Base-by-base conservation (phyloP, 2,329 filamentous ascomycete genomes). In the Ceratocystiopsis brevicomis region DNA sequence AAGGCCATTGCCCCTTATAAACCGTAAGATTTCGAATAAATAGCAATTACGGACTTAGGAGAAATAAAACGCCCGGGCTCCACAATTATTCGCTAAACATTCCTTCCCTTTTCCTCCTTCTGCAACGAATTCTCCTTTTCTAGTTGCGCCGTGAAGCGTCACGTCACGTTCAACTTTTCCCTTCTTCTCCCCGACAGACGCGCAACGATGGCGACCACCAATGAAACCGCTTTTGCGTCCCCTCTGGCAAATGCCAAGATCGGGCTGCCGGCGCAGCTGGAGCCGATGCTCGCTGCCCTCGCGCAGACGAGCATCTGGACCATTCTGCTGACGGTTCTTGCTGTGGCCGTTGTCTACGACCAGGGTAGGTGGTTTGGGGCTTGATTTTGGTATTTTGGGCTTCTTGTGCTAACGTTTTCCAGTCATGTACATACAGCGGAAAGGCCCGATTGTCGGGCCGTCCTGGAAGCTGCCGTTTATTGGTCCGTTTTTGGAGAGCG, bases 401-500 rank as follows among this genome's bases (percentile, higher is more conserved):
- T 37, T 30, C 13, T 3, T 35, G 13, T 21, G 14, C n/a, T 32
- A 17, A 30, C 37, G 41, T 9, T 11, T 9, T 38, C 19, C 15
- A 90, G 83, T 80, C 53, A 78, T 72, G 59, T 90, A 88, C 58
- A 67, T 84, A 51, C 67, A 69, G 55, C 73, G 75, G 53, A 88
- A 88, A 60, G 81, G 82, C 46, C 71, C 72, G 21, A 87, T 90
- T 54, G 74, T 71, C 42, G 83, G 83, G 36, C 82, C 83, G 25
- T 53, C 70, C 38, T 80, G 72, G 68, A 90, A 90, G 62, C 67
- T 79, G 46, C 83, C 83, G 37, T 88, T 90, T 56, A 86, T 96
- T 59, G 90, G 90, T n/a, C 88, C 90, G 6, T 96, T 98, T 62
- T 70, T 96, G 45, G 69, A 95, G 57, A 94, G 86, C 25, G 69